Evolutionary conservation across 495 filamentous ascomycete genomes (phyloP), one percentile per base, ranked within the genome.

Genomic region (Aspergillus asperescens): DNA sequence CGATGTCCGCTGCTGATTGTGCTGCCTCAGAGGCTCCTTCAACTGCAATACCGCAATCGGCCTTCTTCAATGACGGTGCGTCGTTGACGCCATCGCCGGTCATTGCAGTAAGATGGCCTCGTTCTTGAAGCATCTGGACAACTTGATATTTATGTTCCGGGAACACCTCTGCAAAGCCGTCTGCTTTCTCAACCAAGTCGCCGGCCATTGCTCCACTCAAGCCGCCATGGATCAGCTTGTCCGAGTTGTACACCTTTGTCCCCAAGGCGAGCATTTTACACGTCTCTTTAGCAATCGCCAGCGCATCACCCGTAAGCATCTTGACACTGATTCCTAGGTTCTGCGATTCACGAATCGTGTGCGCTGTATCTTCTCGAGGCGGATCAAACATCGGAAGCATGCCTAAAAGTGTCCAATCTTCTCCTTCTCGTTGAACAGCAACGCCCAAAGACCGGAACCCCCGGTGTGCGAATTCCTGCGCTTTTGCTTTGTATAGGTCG

Each of bases 41-140:
- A 42, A 88, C 84, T 32, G 84, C 84, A 57, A 88, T 88, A 72
- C 73, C 73, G 47, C 75, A 78, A 75, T 96, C 91, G 16, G 91
- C 91, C 76, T 94, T 95, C 78, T 96, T 96, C 48, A 96, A 77
- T 31, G 90, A 95, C 27, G 91, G 91, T 43, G 91, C 91, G 72
- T 96, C 91, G 72, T 96, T 96, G 67, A 96, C 91, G 80, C 91
- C 91, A 64, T 96, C 91, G 74, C 91, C 91, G 72, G 91, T 96
- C 91, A 96, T 96, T 61, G 91, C 91, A 70, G 94, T 91, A 34
- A 96, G 78, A 78, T 95, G 92, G 60, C 91, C 91, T 78, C 91
- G 88, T 73, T 95, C 88, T 73, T 96, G 91, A 24, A 96, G 84
- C 74, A 95, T 94, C 71, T 95, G 88, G 58, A 96, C 91, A 63